Evolutionary conservation across 768 basidiomycete genomes (phyloP), one percentile per base, ranked within the genome.

Genomic region (Lactarius tabidus): DNA sequence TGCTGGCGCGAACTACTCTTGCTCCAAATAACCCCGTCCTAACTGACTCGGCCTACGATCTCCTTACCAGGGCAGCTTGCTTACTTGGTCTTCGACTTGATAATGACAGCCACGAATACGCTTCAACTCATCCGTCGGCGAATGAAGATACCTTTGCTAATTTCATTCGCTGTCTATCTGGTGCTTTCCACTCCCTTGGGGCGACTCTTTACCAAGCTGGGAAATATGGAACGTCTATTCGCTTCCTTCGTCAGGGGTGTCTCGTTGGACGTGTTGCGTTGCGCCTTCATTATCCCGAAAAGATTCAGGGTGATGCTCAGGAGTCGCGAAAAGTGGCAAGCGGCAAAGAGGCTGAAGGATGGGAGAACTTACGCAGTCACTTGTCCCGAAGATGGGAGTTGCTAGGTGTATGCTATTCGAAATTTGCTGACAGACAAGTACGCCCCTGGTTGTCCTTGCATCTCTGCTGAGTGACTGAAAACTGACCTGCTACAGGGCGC

Each of bases 301-400:
- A 35, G 60, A 63, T 58, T 45, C 65, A 60, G 15, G 67, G 67
- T 33, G 73, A 71, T 14, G 71, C 60, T 10, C 75, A 73, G 55
- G 74, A 71, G 9, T 75, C 74, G 35, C 67, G 35, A 29, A 58
- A 38, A 12, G 54, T 45, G 31, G n/a, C 61, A 33, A 62, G 60
- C 1, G 35, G 61, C 63, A 66, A 74, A 70, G 60, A 64, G 31
- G 68, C 73, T 66, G 84, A 78, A 35, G 73, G 73, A 0, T 90
- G 88, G 86, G 77, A 62, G 52, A 82, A 84, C 67, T 77, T 91
- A 1, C 81, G 84, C 63, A 85, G 86, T 36, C 86, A 89, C 66
- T 69, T 94, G 31, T 83, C 82, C 67, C 80, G 87, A 26, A 78
- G 93, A 54, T 95, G 88, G 83, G 93, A 97, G 75, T 74, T 96